These are phyloP conservation scores for Starmerella riodocensis DNA, from an alignment of 805 yeast species.

Conservation along the genomic window DNA sequence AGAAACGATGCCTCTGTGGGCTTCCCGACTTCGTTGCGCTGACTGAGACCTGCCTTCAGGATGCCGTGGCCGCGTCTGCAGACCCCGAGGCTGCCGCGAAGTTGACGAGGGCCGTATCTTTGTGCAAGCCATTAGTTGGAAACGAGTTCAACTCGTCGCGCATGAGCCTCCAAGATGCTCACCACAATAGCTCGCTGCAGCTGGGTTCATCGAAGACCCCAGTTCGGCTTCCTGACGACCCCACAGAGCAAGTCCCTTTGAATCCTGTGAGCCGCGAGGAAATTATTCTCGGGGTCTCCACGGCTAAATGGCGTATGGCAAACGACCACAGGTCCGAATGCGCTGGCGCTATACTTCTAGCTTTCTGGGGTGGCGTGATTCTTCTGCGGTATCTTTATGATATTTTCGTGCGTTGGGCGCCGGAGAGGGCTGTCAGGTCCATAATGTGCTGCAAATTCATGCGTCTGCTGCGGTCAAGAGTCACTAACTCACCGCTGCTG, in stretches of 20 bases:
- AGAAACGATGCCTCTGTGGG: conserved; percentile 7
- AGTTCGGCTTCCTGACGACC: neutral
- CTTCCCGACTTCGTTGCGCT: conserved; percentile 12
- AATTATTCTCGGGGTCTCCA: conserved; percentile 7
- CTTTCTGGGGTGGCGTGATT: conserved; percentile 10
- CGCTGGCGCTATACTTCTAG: conserved; percentile 12
- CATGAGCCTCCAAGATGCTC: too few species aligned
- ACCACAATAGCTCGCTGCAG: too few species aligned
- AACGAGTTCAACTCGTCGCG: too few species aligned
- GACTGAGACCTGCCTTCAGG: conserved; percentile 8
- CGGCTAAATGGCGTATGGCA: conserved; percentile 13
- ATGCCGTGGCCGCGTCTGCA: conserved; percentile 10
- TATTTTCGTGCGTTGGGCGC: neutral
- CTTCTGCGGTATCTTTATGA: conserved; percentile 1
- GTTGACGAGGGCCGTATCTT: conserved; percentile 1
- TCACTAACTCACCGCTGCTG: conserved; percentile 9
- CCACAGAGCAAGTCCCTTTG: too few species aligned
- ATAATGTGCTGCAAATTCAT: neutral
- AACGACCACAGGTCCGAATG: conserved; percentile 8
- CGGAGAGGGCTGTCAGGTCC: neutral
- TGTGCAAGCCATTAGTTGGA: conserved; percentile 6
- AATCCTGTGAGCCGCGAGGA: conserved; percentile 8
- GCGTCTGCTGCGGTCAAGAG: conserved; percentile 2
- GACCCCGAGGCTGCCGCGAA: conserved; percentile 8
- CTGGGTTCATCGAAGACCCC: neutral